Conservation (phyloP, 106 monocot genomes). For the Allium sativum region DNA sequence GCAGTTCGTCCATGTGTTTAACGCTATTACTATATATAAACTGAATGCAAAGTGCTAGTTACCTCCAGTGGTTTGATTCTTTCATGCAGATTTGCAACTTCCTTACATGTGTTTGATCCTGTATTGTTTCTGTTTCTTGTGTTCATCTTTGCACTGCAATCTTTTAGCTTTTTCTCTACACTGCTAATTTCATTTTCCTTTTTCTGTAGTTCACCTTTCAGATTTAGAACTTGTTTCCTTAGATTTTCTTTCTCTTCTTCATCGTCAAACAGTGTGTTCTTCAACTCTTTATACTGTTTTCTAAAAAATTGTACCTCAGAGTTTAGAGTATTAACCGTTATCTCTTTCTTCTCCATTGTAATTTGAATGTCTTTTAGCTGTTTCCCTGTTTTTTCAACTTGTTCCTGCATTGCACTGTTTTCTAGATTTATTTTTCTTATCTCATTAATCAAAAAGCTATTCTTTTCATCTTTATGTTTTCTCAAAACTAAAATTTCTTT, state of each 20-base stretch:
- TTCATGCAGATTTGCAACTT: constrained; percentile 7
- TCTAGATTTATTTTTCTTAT: constrained; percentile 26
- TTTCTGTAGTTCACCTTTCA: constrained; percentile 22
- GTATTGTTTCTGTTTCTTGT: constrained; percentile 16
- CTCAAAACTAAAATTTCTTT: constrained; percentile 48
- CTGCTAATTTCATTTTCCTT: constrained; percentile 20
- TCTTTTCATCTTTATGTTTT: constrained; percentile 24
- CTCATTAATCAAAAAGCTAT: constrained; percentile 37
- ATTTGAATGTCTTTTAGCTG: constrained; percentile 22
- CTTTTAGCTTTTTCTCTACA: constrained; percentile 26
- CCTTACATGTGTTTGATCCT: constrained; percentile 10
- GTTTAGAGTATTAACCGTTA: constrained; percentile 18
- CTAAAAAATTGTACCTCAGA: constrained; percentile 28
- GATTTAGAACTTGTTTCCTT: constrained; percentile 25
- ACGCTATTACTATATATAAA: neutral
- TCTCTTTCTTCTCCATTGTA: constrained; percentile 40
- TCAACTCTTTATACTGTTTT: constrained; percentile 25
- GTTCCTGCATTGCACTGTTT: constrained; percentile 26
- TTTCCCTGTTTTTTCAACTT: constrained; percentile 25
- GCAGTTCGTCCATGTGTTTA: no score
- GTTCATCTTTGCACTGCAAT: constrained; percentile 11
- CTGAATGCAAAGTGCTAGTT: neutral
- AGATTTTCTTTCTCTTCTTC: constrained; percentile 39
- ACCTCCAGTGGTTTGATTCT: constrained; percentile 24
- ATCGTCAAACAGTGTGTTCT: constrained; percentile 27